Evolutionary conservation across 768 basidiomycete genomes (phyloP), one percentile per base, ranked within the genome.

Genomic region (Suillus luteus): DNA sequence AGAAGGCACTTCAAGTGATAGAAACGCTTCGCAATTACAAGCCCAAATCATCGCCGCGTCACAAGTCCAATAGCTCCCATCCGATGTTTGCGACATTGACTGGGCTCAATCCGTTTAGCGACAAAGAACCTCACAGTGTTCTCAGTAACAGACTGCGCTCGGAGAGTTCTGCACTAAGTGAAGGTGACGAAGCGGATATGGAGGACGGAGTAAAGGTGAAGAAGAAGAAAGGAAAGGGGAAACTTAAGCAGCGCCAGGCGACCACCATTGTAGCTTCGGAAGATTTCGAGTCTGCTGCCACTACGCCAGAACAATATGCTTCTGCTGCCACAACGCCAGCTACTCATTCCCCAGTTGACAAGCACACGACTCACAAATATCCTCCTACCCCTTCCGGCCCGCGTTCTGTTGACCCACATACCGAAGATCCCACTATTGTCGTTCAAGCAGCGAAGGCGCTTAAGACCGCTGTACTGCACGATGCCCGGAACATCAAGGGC

Each of bases 391-490:
- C 46, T 63, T 65, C 41, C 44, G 69, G 44, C 57, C 66, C 66
- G 35, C 65, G 61, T 60, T 62, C 55, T 46, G 64, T 66, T 52
- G 66, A 72, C 64, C 71, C 60, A 51, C 70, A 62, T 64, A 78
- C 68, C 27, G 76, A 77, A 43, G 78, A 73, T 8, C 68, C 70
- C 38, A 81, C 81, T 14, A 77, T 79, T 11, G 82, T 82, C 1
- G 74, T 82, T 22, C 79, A 82, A 41, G 89, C 89, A 11, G 90
- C 87, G 1, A 89, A 84, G 71, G 85, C 79, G 11, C 65, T 92
- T 46, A 90, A 86, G 75, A 82, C 82, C n/a, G 88, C 87, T 1
- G 81, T 91, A 8, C 73, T 92, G 48, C 90, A 92, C 68, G 91
- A 92, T 74, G 91, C 91, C 35, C 83, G 90, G 17, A 90, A 90